These are phyloP conservation scores for Cutaneotrichosporon spelunceum DNA, from an alignment of 1,284 basidiomycete species.

Conservation along the genomic window DNA sequence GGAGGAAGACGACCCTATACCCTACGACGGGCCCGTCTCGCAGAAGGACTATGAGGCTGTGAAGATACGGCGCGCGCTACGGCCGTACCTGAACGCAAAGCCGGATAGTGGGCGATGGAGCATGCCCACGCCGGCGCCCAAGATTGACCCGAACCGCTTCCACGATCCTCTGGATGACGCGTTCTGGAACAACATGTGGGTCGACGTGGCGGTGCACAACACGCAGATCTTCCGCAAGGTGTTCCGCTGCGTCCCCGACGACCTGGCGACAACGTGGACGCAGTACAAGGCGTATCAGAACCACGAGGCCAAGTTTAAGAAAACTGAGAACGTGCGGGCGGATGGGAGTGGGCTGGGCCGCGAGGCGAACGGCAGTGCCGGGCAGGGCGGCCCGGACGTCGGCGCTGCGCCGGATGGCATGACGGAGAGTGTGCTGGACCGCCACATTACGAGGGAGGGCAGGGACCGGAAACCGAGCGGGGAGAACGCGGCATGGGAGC, in stretches of 20 bases:
- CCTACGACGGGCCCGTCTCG: conserved; percentile 18
- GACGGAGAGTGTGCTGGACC: not conserved
- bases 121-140: conserved; percentile 64
- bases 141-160: conserved; percentile 71
- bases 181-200: conserved; percentile 88
- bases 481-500: conserved; percentile 68
- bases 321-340: conserved; percentile 22
- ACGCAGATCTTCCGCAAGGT: conserved; percentile 92
- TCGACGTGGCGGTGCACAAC: conserved; percentile 76
- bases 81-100: conserved; percentile 61
- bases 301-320: conserved; percentile 67
- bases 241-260: conserved; percentile 87
- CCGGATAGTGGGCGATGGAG: conserved; percentile 50
- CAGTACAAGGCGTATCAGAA: conserved; percentile 79
- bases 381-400: conserved; percentile 8
- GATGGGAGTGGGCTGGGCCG: conserved; percentile 24
- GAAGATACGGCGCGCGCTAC: conserved; percentile 56
- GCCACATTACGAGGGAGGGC: not conserved
- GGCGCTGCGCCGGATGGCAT: not conserved
- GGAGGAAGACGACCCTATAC: conserved; percentile 53
- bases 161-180: conserved; percentile 78
- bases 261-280: conserved; percentile 87
- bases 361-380: too few species aligned
- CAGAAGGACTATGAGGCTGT: conserved; percentile 54
- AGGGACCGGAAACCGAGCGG: conserved; percentile 47